Percentiles rank a stretch among this genome's conserved stretches.
Conservation (phyloP, 768 basidiomycete genomes). For the Trametes cubensis region DNA sequence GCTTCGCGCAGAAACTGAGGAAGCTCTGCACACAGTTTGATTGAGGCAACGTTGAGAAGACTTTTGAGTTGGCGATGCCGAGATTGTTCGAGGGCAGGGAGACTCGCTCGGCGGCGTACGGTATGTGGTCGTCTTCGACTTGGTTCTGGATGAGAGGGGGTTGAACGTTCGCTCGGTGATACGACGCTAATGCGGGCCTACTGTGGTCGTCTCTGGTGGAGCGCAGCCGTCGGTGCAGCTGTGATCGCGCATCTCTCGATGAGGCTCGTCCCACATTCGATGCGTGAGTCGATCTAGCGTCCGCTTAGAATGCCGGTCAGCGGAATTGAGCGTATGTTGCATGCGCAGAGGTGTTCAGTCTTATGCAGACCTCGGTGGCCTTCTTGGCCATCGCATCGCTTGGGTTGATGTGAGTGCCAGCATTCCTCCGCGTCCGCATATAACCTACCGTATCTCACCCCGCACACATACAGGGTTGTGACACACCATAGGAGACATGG, state of each 20-base stretch:
- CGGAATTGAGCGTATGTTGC: background rate
- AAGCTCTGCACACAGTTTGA: too few relatives aligned
- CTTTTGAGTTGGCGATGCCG: slow-evolving; percentile 12
- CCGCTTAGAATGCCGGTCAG: background rate
- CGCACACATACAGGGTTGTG: slow-evolving; percentile 49
- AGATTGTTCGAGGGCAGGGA: slow-evolving; percentile 23
- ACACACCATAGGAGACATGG: slow-evolving; percentile 68
- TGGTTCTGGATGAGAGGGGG: too few relatives aligned
- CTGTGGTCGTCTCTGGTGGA: background rate
- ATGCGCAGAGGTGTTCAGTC: slow-evolving; percentile 33
- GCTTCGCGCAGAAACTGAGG: too few relatives aligned
- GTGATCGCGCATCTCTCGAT: slow-evolving; percentile 27
- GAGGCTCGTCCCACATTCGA: slow-evolving; percentile 23
- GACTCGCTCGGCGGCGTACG: slow-evolving; percentile 22
- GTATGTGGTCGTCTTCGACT: slow-evolving; percentile 5
- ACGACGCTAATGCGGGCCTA: background rate
- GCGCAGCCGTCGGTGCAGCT: slow-evolving; percentile 25
- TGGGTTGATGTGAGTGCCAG: slow-evolving; percentile 58
- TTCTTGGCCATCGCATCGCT: slow-evolving; percentile 66
- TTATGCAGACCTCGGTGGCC: slow-evolving; percentile 71
- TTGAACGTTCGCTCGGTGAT: too few relatives aligned
- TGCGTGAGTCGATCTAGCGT: slow-evolving; percentile 20
- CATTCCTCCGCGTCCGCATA: background rate
- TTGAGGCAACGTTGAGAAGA: too few relatives aligned
- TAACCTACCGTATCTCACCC: background rate